These are phyloP conservation scores for Xylariaceae sp. DNA, from an alignment of 2,329 filamentous ascomycete genomes.

Conservation along the genomic window DNA sequence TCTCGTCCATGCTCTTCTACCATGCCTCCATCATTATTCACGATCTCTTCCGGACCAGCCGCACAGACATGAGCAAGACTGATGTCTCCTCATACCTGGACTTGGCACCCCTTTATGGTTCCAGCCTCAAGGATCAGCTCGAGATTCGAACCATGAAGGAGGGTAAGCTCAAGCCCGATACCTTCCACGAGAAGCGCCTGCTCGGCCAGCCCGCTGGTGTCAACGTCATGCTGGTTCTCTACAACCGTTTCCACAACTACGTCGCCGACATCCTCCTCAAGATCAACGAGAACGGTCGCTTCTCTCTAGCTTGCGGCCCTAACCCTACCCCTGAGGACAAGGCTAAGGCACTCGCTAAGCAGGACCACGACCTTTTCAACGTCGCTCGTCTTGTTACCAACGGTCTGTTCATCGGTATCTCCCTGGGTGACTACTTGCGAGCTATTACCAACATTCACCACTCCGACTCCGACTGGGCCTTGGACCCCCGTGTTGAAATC, in stretches of 20 bases:
- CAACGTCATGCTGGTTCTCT: conserved; percentile 62
- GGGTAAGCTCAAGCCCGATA: conserved; percentile 67
- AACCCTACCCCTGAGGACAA: conserved; percentile 29
- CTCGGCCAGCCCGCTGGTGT: conserved; percentile 64
- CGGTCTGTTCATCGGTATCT: conserved; percentile 54
- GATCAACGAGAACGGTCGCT: conserved; percentile 64
- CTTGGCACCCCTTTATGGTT: conserved; percentile 67
- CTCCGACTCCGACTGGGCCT: conserved; percentile 53
- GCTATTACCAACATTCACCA: conserved; percentile 57
- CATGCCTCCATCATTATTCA: conserved; percentile 64
- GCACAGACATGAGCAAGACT: conserved; percentile 56
- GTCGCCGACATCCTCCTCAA: conserved; percentile 55
- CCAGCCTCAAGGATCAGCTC: conserved; percentile 57
- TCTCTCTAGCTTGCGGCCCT: conserved; percentile 39
- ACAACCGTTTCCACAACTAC: conserved; percentile 66
- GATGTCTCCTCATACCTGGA: conserved; percentile 71
- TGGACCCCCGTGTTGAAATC: conserved; percentile 59
- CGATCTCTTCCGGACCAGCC: conserved; percentile 59
- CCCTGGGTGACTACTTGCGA: conserved; percentile 54
- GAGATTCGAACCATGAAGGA: conserved; percentile 57
- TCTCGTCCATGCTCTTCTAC: conserved; percentile 72
- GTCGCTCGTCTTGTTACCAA: conserved; percentile 49
- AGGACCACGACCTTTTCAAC: conserved; percentile 52
- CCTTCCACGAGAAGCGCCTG: conserved; percentile 60
- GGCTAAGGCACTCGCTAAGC: conserved; percentile 36